A percentile compares a stretch with the other conserved stretches of the same genome.
Conservation (phyloP, 164 flowering plant species). For the Brasenia schreberi region DNA sequence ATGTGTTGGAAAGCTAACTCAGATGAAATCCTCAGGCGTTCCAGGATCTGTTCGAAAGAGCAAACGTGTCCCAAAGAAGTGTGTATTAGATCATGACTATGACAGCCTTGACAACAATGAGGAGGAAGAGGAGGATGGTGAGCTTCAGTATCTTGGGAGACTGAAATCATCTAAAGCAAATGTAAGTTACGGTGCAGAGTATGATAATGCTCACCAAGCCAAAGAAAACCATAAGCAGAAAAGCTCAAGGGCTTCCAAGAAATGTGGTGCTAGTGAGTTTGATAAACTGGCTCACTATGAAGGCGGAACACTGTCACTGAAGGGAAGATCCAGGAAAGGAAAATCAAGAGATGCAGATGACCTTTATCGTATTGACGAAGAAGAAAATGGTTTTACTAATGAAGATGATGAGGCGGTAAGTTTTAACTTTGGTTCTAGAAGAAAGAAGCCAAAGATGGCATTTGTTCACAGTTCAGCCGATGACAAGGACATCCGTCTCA, state of each 20-base stretch:
- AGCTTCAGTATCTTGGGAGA: constrained; percentile 54
- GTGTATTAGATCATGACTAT: constrained; percentile 47
- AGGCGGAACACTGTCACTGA: constrained; percentile 17
- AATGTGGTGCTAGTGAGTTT: constrained; percentile 12
- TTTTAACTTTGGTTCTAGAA: constrained; percentile 33
- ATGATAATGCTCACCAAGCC: constrained; percentile 35
- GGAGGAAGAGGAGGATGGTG: no score
- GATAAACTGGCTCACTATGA: constrained; percentile 9
- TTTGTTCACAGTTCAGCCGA: constrained; percentile 36
- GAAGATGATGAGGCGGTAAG: constrained; percentile 21
- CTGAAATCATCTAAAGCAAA: constrained; percentile 36
- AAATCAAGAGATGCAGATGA: constrained; percentile 37
- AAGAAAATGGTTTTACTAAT: constrained; percentile 10
- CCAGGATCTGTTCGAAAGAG: constrained; percentile 69
- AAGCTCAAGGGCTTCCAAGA: constrained; percentile 27
- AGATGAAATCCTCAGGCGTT: neutral
- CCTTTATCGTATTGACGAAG: constrained; percentile 52
- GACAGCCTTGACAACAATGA: constrained; percentile 41
- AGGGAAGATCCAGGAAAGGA: constrained; percentile 39
- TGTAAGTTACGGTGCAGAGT: constrained; percentile 11
- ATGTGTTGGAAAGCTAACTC: constrained; percentile 11
- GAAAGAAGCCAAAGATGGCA: constrained; percentile 49
- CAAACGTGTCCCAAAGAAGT: constrained; percentile 68
- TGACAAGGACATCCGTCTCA: constrained; percentile 57
- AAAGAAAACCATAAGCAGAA: constrained; percentile 32